Base-by-base conservation (phyloP, 352 stramenopile species). In the Phytopythium chamaehyphon region DNA sequence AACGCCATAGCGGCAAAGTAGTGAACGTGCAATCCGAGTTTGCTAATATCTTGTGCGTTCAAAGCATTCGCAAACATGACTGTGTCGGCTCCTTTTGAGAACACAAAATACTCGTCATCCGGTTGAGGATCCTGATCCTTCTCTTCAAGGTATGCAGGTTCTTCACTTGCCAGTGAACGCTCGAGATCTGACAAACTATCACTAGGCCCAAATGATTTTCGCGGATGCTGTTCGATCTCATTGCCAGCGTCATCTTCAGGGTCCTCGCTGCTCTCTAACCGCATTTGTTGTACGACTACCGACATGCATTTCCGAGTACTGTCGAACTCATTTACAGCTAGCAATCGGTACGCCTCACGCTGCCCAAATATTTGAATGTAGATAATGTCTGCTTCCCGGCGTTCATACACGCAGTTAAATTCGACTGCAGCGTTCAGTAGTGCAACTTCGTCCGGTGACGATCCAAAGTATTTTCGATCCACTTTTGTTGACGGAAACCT, bases 1-100 rank as follows among this genome's bases (percentile, higher is more conserved):
- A 97, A 58, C 1, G 86, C 90, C 73, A 95, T 93, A 0, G 83
- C 75, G 9, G 87, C 84, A 49, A 96, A 97, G 21, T 91, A 86
- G 54, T 95, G 81, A 3, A 96, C 74, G 40, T 96, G 86, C 16
- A 88, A 43, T 2, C 73, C 80, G 2, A 93, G 54, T 35, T 88
- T 86, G 47, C 66, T 90, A 21, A 90, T 85, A 47, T 90, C 82
- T 48, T 89, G 76, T 9, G 73, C 66, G 28, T 83, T 86, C 28
- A 62, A 65, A 3, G 76, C 75, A 39, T 87, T 89, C 1, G 70
- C 73, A 38, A 96, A 95, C 86, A 96, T 96, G 6, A 95, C 67
- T 0, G 82, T 95, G 55, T 97, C 89, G 11, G 88, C 83, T 8
- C 89, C 89, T 61, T 97, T 97, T 15, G 73, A 88, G 40, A 93